A percentile compares a stretch with the other conserved stretches of the same genome.
phyloP scores from a whole-genome alignment of 257 asterid genomes.

The Lavandula angustifolia region DNA sequence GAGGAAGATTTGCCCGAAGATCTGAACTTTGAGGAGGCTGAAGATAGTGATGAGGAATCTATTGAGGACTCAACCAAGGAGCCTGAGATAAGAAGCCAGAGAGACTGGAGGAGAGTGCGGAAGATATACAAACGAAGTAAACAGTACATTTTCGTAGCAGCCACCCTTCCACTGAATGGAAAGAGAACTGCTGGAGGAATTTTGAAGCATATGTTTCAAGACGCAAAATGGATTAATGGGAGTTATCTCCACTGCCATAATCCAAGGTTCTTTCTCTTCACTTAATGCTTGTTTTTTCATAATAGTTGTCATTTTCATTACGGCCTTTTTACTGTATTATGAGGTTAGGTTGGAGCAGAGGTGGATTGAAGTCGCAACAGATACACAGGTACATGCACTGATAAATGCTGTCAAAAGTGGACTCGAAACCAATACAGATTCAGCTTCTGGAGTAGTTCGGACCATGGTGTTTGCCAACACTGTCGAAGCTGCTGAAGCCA shows the following conservation, averaged over 20 bases:
- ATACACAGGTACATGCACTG: constrained; percentile 79
- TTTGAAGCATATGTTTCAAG: constrained; percentile 84
- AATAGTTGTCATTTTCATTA: constrained; percentile 16
- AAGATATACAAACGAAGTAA: constrained; percentile 77
- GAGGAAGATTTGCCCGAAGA: constrained; percentile 45
- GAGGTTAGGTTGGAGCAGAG: constrained; percentile 75
- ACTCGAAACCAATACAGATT: constrained; percentile 30
- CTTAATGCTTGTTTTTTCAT: constrained; percentile 11
- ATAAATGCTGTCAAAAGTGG: constrained; percentile 66
- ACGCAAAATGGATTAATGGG: constrained; percentile 86
- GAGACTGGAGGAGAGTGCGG: constrained; percentile 89
- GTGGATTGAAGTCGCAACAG: constrained; percentile 80
- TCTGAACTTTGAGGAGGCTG: constrained; percentile 42
- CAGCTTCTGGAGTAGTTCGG: constrained; percentile 46
- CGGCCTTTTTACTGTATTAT: constrained; percentile 20
- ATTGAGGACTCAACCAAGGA: constrained; percentile 41
- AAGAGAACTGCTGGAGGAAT: constrained; percentile 92
- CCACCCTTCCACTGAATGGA: constrained; percentile 94
- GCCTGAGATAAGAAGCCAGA: constrained; percentile 43
- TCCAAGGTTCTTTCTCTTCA: constrained; percentile 64
- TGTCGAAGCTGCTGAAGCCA: constrained; percentile 88
- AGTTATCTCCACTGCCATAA: constrained; percentile 87
- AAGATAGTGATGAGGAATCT: constrained; percentile 42
- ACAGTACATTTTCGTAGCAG: constrained; percentile 96
- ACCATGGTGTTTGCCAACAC: constrained; percentile 98